Evolutionary conservation across 1,139 yeast genomes (phyloP).

Genomic region (Lodderomyces oxycetoniae): DNA sequence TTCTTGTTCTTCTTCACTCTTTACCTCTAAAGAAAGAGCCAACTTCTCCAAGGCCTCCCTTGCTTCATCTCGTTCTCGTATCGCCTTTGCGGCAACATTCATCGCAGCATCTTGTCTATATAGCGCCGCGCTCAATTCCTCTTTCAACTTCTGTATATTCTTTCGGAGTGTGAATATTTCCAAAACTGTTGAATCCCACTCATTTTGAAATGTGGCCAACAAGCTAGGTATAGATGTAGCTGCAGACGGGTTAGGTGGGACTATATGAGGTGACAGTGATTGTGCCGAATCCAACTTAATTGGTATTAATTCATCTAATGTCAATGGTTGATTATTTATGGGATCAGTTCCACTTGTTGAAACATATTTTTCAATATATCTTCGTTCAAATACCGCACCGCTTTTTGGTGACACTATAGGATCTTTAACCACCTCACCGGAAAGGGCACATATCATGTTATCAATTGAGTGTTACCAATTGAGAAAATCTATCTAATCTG

Average conservation of each 20-base stretch:
- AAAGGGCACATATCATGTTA: slow-evolving; percentile 29
- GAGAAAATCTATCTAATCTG: not conserved
- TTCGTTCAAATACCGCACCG: slow-evolving; percentile 65
- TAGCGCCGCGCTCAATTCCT: slow-evolving; percentile 71
- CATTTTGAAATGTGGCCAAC: slow-evolving; percentile 71
- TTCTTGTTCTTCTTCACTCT: slow-evolving; percentile 1
- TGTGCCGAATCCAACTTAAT: not conserved
- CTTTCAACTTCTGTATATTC: slow-evolving; percentile 60
- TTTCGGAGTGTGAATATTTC: slow-evolving; percentile 76
- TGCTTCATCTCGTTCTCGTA: slow-evolving; percentile 73
- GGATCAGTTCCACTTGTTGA: slow-evolving; percentile 73
- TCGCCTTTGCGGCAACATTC: slow-evolving; percentile 72
- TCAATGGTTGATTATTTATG: slow-evolving; percentile 56
- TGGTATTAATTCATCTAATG: slow-evolving; percentile 54
- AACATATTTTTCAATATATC: slow-evolving; percentile 58
- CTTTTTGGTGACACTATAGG: slow-evolving; percentile 80
- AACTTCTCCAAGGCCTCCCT: slow-evolving; percentile 51
- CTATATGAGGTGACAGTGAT: not conserved
- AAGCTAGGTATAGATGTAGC: slow-evolving; percentile 71
- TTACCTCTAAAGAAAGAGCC: slow-evolving; percentile 20
- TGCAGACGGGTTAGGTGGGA: slow-evolving; percentile 49
- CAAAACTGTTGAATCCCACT: slow-evolving; percentile 84
- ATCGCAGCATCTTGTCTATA: slow-evolving; percentile 90
- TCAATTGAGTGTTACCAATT: too few relatives aligned
- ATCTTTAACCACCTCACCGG: slow-evolving; percentile 61